Evolutionary conservation across 2,329 filamentous ascomycete species (phyloP).

Genomic region (Phialophora tarda): DNA sequence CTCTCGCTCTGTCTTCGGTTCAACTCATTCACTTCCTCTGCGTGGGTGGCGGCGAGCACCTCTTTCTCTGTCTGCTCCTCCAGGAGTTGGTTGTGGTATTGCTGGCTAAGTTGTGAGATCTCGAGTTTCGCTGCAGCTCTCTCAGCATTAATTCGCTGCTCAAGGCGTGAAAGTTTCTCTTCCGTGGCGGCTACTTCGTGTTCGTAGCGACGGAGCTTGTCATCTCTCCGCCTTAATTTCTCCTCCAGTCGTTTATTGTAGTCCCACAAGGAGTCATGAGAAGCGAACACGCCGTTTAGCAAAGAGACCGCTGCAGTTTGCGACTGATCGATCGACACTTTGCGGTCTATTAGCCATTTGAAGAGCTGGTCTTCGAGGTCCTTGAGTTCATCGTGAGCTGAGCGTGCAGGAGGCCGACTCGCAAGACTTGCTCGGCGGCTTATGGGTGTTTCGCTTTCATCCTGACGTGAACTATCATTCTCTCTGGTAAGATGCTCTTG

Average conservation of each 20-base stretch:
- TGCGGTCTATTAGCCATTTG: background rate
- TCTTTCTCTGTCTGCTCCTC: background rate
- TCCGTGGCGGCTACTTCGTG: background rate
- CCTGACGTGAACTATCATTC: background rate
- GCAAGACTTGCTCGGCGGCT: background rate
- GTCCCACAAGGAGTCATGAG: background rate
- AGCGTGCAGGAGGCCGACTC: background rate
- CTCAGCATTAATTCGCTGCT: background rate
- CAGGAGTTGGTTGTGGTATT: background rate
- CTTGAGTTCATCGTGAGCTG: background rate
- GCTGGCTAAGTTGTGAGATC: background rate
- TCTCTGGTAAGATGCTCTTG: background rate
- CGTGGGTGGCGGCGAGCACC: background rate
- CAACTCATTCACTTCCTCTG: background rate
- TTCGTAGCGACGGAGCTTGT: background rate
- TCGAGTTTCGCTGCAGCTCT: background rate
- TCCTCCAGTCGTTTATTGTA: background rate
- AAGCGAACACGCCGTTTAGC: constrained; percentile 2
- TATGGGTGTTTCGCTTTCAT: background rate
- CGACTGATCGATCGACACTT: background rate
- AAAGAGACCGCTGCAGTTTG: background rate
- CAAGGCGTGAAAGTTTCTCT: background rate
- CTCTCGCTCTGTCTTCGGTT: background rate
- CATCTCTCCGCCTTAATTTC: background rate
- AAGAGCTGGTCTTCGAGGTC: background rate